Base-by-base conservation (phyloP, 495 filamentous ascomycete species). In the Paragyromitra xinjiangensis region DNA sequence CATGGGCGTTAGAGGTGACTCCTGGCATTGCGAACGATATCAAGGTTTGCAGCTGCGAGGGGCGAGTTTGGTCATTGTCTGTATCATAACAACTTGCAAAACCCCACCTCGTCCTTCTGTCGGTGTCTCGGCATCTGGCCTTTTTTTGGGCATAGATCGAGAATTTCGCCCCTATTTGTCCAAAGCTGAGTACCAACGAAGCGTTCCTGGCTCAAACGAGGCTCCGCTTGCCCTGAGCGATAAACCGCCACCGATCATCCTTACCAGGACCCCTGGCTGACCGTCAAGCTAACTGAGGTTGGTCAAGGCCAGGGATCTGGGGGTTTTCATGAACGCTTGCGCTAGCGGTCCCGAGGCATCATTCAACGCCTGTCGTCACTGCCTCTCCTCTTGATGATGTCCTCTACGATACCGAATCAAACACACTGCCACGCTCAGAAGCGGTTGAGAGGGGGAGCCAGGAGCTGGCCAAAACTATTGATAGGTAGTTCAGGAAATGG, bases 181-280 rank as follows among this genome's bases (percentile, higher is more conserved):
- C 59, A 76, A 58, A 12, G 69, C 73, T 72, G 50, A 64, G 63
- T 72, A 75, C 72, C 65, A 75, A 70, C 58, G 55, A 66, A 70
- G 56, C 68, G 74, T 73, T 73, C 69, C 40, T 77, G 69, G 40
- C 73, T 59, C 42, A 65, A 61, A 64, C 74, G 74, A 73, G 74
- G 74, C 74, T 77, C 74, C 74, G 74, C 74, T 77, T 77, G 40
- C 74, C 74, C 51, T 73, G 74, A 73, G 51, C 61, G 61, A 77
- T 66, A 73, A 65, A 56, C 74, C 74, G 61, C 74, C 74, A 77
- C 69, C 68, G 68, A 77, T 77, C 74, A 77, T 50, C 74, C 51
- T 72, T 64, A 55, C 69, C 61, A 26, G 39, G 71, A 48, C 62
- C 68, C 74, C 61, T 76, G 26, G 44, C 48, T 50, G 56, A 48